phyloP scores from a whole-genome alignment of 805 yeast species.

The Schizosaccharomyces lindneri region DNA sequence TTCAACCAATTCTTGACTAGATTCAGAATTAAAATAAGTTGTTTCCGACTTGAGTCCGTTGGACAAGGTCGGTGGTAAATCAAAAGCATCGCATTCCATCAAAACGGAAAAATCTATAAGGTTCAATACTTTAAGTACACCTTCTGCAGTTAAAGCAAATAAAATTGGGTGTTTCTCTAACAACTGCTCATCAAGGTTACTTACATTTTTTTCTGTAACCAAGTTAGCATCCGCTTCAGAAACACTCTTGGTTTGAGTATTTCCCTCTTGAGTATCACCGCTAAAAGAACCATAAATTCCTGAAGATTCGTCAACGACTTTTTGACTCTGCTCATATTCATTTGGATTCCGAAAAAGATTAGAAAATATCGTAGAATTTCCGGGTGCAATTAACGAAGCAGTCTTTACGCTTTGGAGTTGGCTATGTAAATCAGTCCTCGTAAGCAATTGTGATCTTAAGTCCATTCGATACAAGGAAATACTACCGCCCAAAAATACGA shows the following conservation, averaged over 20 bases:
- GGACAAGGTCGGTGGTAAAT: not conserved
- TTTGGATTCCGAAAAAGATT: not conserved
- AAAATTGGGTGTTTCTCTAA: not conserved
- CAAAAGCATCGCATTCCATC: not conserved
- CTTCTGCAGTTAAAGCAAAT: not conserved
- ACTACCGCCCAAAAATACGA: slow-evolving; percentile 20
- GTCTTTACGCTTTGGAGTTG: not conserved
- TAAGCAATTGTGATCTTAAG: not conserved
- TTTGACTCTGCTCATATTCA: not conserved
- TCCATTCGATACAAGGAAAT: slow-evolving; percentile 4
- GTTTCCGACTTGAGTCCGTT: not conserved
- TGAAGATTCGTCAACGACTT: not conserved
- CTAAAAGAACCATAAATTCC: not conserved
- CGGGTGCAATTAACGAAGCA: not conserved
- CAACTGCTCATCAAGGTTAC: not conserved
- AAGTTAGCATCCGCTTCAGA: not conserved
- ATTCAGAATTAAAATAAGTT: not conserved
- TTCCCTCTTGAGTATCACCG: not conserved
- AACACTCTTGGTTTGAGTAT: not conserved
- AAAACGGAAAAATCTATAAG: not conserved
- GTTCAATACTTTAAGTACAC: not conserved
- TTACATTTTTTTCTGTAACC: slow-evolving; percentile 1
- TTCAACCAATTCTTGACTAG: slow-evolving; percentile 1
- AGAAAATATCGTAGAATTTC: not conserved
- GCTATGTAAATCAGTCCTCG: not conserved